Conservation (phyloP, 768 basidiomycete genomes). For the Hericium coralloides region DNA sequence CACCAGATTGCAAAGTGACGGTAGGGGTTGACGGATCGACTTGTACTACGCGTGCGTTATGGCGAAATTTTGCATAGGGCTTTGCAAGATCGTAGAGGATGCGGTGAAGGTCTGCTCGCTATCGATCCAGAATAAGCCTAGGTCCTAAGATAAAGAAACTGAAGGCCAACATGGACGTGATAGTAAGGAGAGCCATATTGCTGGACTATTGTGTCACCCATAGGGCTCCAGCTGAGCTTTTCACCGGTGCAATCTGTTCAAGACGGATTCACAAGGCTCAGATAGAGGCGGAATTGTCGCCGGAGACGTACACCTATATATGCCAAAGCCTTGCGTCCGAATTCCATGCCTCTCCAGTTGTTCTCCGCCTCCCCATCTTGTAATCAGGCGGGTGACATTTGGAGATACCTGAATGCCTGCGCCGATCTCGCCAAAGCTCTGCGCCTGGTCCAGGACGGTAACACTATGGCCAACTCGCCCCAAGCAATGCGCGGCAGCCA, state of each 20-base stretch:
- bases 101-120: background rate
- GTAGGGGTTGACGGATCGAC: background rate
- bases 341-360: slow-evolving; percentile 30
- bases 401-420: slow-evolving; percentile 41
- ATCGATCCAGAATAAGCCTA: background rate
- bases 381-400: slow-evolving; percentile 35
- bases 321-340: slow-evolving; percentile 28
- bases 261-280: no score
- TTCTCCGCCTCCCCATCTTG: slow-evolving; percentile 42
- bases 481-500: slow-evolving; percentile 36
- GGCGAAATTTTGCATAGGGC: background rate
- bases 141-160: background rate
- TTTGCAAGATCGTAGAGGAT: background rate
- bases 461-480: slow-evolving; percentile 39
- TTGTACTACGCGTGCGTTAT: background rate
- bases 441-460: slow-evolving; percentile 37
- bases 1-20: slow-evolving; percentile 12
- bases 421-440: slow-evolving; percentile 34
- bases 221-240: background rate
- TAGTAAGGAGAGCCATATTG: background rate
- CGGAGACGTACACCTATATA: slow-evolving; percentile 33
- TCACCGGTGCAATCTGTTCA: background rate
- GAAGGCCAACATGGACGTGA: background rate
- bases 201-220: background rate
- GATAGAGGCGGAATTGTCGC: background rate